Base-by-base conservation (phyloP, 768 basidiomycete genomes). In the Postia placenta region DNA sequence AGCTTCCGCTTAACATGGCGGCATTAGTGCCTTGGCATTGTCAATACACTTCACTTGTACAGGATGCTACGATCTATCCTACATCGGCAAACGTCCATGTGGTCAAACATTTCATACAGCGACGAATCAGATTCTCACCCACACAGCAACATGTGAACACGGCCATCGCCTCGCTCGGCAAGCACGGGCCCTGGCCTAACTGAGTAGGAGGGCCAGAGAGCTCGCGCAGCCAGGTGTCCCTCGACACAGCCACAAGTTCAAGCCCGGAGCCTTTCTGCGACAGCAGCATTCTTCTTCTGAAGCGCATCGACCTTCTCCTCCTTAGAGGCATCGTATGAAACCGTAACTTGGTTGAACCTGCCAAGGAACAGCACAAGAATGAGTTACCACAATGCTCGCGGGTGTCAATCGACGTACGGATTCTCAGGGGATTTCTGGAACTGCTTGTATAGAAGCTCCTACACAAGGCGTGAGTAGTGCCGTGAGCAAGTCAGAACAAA, bases 341-440 rank as follows among this genome's bases (percentile, higher is more conserved):
- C 76, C 0, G 75, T 76, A 0, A 71, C 72, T 66, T 95, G 92
- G 65, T 95, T 95, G 73, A 87, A 95, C 39, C 90, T 92, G 57
- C 17, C 24, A 6, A 28, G n/a, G n/a, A 22, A 7, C 20, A 7
- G 14, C 4, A 45, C 19, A 4, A 9, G 17, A 2, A 47, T 9
- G 25, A 39, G 38, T 6, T 28, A 19, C 6, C 36, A 6, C 4
- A 19, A 9, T 17, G n/a, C n/a, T n/a, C 23, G 26, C 11, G 26
- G 11, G 17, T 4, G 2, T 15, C 2, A 36, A 23, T n/a, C n/a
- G 1, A 66, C 86, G 62, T 69, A 94, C 92, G 93, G 89, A 67
- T 96, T 96, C 53, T 96, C 93, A 0, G 92, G 90, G 1, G 89
- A 85, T 67, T 96, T 97, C 67, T 96, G 90, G 81, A 97, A 97